A percentile compares a stretch with the other conserved stretches of the same genome.
phyloP scores from a whole-genome alignment of 345 rosid genomes.

The Corymbia maculata region DNA sequence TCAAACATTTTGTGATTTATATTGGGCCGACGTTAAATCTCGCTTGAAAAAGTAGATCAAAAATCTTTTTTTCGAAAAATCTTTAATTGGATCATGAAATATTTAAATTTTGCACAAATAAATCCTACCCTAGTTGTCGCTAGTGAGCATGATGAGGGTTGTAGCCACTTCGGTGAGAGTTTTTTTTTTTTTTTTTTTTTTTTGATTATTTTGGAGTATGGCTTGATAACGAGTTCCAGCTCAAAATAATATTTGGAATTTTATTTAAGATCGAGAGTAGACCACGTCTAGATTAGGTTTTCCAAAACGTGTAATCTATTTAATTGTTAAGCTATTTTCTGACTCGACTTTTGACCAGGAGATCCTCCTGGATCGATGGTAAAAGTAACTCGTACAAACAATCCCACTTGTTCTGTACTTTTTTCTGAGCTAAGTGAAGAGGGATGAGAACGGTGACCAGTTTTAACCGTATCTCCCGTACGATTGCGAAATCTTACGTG shows the following conservation, averaged over 20 bases:
- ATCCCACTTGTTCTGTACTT: neutral
- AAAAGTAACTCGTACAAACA: neutral
- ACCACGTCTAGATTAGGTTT: neutral
- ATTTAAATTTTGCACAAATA: neutral
- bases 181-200: neutral
- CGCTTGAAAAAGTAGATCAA: accelerated
- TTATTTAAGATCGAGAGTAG: neutral
- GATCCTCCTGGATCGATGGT: neutral
- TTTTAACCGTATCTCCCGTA: too few relatives aligned
- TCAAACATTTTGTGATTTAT: neutral
- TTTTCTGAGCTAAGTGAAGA: neutral
- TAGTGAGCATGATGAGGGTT: neutral
- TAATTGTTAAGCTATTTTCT: neutral
- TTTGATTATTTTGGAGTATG: neutral
- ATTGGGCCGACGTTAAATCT: neutral
- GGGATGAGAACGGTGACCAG: neutral
- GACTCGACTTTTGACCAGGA: neutral
- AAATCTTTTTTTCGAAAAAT: neutral
- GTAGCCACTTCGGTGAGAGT: neutral
- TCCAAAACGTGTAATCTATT: neutral
- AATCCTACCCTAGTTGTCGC: accelerated
- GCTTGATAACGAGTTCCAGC: neutral
- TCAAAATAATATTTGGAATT: neutral
- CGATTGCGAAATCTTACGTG: neutral
- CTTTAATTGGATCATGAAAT: neutral